These are phyloP conservation scores for Lactifluus pinguis DNA, from an alignment of 768 basidiomycete genomes.

Conservation along the genomic window DNA sequence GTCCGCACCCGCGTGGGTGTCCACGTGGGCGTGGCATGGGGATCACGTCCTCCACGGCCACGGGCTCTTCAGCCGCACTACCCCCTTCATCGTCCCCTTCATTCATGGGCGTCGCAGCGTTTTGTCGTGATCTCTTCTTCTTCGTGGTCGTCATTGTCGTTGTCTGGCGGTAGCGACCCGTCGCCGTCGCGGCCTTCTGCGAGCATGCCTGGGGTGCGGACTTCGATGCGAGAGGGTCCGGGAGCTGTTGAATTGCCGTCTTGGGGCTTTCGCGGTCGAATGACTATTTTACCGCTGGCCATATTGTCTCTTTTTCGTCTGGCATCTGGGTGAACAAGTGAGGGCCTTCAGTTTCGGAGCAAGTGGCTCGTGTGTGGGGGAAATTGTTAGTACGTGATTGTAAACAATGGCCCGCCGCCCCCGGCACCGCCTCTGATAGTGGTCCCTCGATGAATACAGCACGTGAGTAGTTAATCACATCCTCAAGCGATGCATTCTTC, in stretches of 20 bases:
- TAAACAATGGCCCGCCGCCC: too few species aligned
- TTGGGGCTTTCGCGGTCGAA: constrained; percentile 12
- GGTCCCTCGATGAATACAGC: too few species aligned
- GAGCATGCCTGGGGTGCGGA: neutral
- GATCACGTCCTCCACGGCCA: neutral
- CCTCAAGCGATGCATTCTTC: too few species aligned
- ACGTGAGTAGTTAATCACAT: too few species aligned
- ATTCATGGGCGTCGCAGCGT: constrained; percentile 5
- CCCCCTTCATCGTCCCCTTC: constrained; percentile 10
- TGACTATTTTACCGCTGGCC: constrained; percentile 19
- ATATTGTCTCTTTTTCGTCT: neutral
- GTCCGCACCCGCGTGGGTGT: constrained; percentile 23
- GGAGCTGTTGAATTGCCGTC: neutral
- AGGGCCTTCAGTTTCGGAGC: too few species aligned
- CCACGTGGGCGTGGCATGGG: constrained; percentile 18
- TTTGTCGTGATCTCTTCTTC: constrained; percentile 12
- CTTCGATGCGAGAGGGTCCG: constrained; percentile 5
- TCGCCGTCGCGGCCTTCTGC: neutral
- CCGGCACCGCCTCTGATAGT: too few species aligned
- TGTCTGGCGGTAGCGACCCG: neutral
- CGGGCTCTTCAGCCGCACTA: constrained; percentile 1
- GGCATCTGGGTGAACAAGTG: too few species aligned
- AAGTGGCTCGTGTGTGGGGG: too few species aligned
- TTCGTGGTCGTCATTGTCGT: neutral
- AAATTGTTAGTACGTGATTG: too few species aligned